These are phyloP conservation scores for Ceratocystis smalleyi DNA, from an alignment of 2,329 filamentous ascomycete genomes.

Conservation along the genomic window DNA sequence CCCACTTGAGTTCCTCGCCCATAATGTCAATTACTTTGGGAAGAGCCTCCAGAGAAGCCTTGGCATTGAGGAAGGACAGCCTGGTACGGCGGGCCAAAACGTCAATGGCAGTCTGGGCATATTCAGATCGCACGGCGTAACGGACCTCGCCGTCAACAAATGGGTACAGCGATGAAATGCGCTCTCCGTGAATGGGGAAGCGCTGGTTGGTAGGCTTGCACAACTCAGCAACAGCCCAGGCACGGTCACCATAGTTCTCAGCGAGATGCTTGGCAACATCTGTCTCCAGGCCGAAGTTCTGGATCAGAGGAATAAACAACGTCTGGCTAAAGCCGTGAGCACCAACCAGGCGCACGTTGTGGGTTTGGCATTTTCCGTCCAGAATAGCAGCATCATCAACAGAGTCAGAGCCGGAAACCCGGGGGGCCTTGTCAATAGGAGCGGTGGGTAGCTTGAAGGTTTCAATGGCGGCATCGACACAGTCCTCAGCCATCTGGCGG, in stretches of 20 bases:
- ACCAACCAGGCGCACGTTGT: constrained; percentile 64
- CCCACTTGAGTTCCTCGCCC: constrained; percentile 70
- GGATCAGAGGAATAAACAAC: constrained; percentile 86
- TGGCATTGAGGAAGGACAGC: constrained; percentile 79
- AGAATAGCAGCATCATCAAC: constrained; percentile 53
- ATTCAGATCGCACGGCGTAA: constrained; percentile 77
- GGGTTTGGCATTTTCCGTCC: constrained; percentile 62
- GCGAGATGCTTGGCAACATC: constrained; percentile 82
- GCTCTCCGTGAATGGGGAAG: constrained; percentile 69
- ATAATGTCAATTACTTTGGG: constrained; percentile 81
- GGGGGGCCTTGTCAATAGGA: constrained; percentile 43
- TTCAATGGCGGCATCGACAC: constrained; percentile 63
- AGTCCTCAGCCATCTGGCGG: constrained; percentile 83
- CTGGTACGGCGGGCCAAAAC: constrained; percentile 73
- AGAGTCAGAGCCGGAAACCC: constrained; percentile 52
- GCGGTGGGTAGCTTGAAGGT: constrained; percentile 48
- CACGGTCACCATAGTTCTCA: constrained; percentile 77
- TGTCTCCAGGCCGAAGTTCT: constrained; percentile 82
- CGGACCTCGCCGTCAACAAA: constrained; percentile 86
- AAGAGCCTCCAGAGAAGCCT: constrained; percentile 74
- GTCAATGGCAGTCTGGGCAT: constrained; percentile 80
- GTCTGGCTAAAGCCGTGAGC: constrained; percentile 78
- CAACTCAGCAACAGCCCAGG: constrained; percentile 76
- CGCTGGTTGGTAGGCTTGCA: constrained; percentile 60
- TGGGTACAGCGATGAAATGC: constrained; percentile 67